A percentile compares a stretch with the other conserved stretches of the same genome.
phyloP scores from a whole-genome alignment of 2,329 filamentous ascomycete species.

The Scedosporium boydii region DNA sequence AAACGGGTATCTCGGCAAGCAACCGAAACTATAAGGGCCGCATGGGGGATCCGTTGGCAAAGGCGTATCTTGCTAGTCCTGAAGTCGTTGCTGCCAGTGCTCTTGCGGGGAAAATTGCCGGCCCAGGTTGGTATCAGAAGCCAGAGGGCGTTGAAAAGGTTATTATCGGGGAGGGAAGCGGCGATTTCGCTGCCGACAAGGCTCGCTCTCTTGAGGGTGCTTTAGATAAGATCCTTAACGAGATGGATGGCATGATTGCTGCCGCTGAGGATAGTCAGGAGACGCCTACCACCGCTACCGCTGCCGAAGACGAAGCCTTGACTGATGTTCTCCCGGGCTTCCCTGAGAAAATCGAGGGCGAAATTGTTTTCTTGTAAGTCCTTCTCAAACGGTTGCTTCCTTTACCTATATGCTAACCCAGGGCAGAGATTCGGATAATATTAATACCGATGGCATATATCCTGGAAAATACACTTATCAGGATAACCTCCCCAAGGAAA shows the following conservation, averaged over 20 bases:
- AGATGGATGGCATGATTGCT: conserved; percentile 56
- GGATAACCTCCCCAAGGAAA: conserved; percentile 64
- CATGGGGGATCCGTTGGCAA: conserved; percentile 62
- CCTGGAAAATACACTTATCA: conserved; percentile 86
- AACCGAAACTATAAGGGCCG: conserved; percentile 91
- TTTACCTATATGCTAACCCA: too few species aligned
- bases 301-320: conserved; percentile 25
- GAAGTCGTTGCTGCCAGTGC: conserved; percentile 91
- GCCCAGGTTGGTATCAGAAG: conserved; percentile 69
- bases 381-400: too few species aligned
- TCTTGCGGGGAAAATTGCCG: conserved; percentile 59
- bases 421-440: conserved; percentile 58
- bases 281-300: conserved; percentile 7
- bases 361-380: conserved; percentile 63
- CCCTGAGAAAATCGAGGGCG: conserved; percentile 70
- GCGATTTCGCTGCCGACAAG: conserved; percentile 52
- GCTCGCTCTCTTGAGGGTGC: conserved; percentile 60
- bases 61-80: conserved; percentile 79
- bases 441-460: conserved; percentile 91
- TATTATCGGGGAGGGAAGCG: conserved; percentile 62
- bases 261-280: conserved; percentile 19
- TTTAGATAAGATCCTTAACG: conserved; percentile 59
- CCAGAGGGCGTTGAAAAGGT: conserved; percentile 60
- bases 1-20: conserved; percentile 72
- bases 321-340: conserved; percentile 80